Evolutionary conservation across 148 eudicot species (phyloP).

Genomic region (Gaultheria prostrata): DNA sequence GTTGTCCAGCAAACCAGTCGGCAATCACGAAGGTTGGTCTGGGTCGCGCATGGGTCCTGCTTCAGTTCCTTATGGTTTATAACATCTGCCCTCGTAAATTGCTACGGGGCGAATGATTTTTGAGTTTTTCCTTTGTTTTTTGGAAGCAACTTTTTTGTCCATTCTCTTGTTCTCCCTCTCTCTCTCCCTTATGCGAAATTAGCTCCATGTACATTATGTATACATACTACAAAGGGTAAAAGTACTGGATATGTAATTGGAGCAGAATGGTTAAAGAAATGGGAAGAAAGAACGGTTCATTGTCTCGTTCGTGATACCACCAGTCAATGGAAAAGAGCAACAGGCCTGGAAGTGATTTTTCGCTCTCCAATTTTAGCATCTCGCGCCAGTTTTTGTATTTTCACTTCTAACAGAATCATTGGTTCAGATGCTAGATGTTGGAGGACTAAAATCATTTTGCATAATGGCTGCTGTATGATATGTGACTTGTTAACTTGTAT

Average conservation of each 20-base stretch:
- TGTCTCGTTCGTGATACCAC: background rate
- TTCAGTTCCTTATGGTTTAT: conserved; percentile 32
- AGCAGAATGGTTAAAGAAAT: conserved; percentile 16
- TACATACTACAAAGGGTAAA: background rate
- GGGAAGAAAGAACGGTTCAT: conserved; percentile 3
- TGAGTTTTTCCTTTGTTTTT: background rate
- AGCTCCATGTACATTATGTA: conserved; percentile 5
- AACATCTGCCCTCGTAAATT: conserved; percentile 8
- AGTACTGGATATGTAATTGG: conserved; percentile 8
- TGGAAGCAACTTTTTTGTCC: conserved; percentile 9
- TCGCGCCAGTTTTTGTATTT: background rate
- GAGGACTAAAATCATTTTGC: background rate
- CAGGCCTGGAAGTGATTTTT: background rate
- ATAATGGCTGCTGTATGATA: background rate
- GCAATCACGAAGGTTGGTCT: conserved; percentile 32
- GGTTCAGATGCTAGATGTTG: background rate
- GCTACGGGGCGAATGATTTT: background rate
- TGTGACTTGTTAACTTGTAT: background rate
- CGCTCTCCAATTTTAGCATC: background rate
- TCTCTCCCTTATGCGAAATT: conserved; percentile 14
- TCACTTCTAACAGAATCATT: background rate
- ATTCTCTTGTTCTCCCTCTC: conserved; percentile 9
- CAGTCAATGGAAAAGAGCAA: background rate
- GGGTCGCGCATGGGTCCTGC: conserved; percentile 35
- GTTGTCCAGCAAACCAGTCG: conserved; percentile 56